phyloP scores from a whole-genome alignment of 2,329 filamentous ascomycete genomes.

The Zymoseptoria passerinii region DNA sequence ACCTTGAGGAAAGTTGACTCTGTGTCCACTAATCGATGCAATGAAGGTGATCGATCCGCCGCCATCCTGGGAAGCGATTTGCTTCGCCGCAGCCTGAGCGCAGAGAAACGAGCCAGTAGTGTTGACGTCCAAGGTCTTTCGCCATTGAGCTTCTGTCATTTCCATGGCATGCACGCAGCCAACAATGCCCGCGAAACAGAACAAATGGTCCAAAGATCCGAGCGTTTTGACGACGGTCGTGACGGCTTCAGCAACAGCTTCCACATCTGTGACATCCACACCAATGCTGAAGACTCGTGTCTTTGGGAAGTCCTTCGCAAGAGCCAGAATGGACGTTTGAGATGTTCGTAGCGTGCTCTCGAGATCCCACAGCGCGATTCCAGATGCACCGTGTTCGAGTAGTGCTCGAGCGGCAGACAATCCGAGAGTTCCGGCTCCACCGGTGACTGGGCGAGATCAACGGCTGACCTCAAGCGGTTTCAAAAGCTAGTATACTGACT shows the following conservation, averaged over 20 bases:
- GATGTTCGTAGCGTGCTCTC: conserved; percentile 36
- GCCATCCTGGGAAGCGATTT: conserved; percentile 45
- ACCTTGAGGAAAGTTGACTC: conserved; percentile 60
- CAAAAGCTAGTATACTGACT: conserved; percentile 31
- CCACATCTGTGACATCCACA: conserved; percentile 53
- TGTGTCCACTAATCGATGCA: conserved; percentile 59
- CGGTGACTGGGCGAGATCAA: conserved; percentile 45
- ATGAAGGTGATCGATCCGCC: conserved; percentile 59
- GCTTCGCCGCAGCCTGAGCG: conserved; percentile 54
- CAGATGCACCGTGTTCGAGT: conserved; percentile 57
- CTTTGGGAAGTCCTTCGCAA: conserved; percentile 48
- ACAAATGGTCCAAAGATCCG: conserved; percentile 48
- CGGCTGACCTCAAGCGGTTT: not conserved
- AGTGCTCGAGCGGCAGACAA: conserved; percentile 52
- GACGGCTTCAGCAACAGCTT: conserved; percentile 39
- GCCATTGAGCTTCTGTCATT: conserved; percentile 51
- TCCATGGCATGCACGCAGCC: conserved; percentile 53
- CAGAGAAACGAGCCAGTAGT: conserved; percentile 62
- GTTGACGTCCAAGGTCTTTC: conserved; percentile 61
- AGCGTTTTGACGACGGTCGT: conserved; percentile 35
- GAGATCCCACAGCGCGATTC: conserved; percentile 55
- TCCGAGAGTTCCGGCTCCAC: conserved; percentile 57
- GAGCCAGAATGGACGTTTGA: conserved; percentile 35
- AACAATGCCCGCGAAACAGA: conserved; percentile 63
- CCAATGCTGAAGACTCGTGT: conserved; percentile 43